Conservation (phyloP, 495 filamentous ascomycete genomes). For the Hypoxylon subgilvum region DNA sequence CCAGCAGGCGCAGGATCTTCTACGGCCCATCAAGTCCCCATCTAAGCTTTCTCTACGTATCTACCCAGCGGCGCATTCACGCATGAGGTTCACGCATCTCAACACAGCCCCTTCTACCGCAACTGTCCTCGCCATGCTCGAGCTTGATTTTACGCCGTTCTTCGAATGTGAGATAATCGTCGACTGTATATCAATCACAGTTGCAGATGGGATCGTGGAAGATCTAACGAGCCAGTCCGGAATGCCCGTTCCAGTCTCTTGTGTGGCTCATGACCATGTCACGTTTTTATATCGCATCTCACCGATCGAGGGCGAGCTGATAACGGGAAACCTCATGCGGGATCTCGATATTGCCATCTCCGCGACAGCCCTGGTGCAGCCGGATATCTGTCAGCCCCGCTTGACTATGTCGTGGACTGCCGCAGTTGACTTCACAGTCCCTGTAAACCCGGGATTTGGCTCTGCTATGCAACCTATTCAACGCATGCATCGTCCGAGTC, state of each 20-base stretch:
- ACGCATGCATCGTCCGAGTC: constrained; percentile 67
- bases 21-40: constrained; percentile 67
- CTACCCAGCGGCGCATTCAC: constrained; percentile 80
- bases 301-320: constrained; percentile 66
- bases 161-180: constrained; percentile 74
- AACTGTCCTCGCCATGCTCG: constrained; percentile 79
- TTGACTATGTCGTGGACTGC: constrained; percentile 84
- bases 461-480: constrained; percentile 64
- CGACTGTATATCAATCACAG: constrained; percentile 66
- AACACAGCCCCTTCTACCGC: constrained; percentile 67
- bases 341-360: constrained; percentile 66
- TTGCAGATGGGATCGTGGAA: constrained; percentile 72
- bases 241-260: constrained; percentile 68
- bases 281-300: constrained; percentile 82
- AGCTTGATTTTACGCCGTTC: constrained; percentile 86
- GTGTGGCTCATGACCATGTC: constrained; percentile 80
- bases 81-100: constrained; percentile 78
- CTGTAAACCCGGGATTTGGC: constrained; percentile 63
- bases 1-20: constrained; percentile 56
- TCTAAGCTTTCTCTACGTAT: constrained; percentile 72
- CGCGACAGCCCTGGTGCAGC: constrained; percentile 67
- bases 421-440: constrained; percentile 79
- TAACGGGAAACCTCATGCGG: constrained; percentile 57
- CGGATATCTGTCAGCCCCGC: constrained; percentile 68
- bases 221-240: constrained; percentile 64